Evolutionary conservation across 139 green algal species (phyloP).

Genomic region (Tetraselmis chui): DNA sequence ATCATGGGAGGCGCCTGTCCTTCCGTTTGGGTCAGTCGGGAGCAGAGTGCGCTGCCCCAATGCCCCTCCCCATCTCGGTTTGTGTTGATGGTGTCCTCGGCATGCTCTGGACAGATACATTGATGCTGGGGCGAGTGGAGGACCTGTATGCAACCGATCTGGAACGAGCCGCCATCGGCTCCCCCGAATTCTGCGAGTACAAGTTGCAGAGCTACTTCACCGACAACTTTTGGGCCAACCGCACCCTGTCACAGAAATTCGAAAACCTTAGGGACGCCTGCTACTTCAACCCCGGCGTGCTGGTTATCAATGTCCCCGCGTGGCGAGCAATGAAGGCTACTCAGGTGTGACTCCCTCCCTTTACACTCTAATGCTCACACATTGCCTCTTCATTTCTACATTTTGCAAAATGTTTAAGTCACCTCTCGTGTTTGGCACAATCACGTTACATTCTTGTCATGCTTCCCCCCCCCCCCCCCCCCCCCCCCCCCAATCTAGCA

Average conservation of each 20-base stretch:
- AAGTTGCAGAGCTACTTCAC: constrained; percentile 3
- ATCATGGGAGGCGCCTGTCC: too few species aligned
- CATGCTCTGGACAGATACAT: not conserved
- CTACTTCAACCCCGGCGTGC: constrained; percentile 4
- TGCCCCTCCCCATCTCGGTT: too few species aligned
- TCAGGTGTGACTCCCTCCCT: not conserved
- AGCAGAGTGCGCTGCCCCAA: too few species aligned
- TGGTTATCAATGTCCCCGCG: not conserved
- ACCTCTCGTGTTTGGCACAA: not conserved
- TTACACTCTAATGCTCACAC: not conserved
- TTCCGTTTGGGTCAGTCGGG: not conserved
- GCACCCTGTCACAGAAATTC: not conserved
- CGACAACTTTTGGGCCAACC: not conserved
- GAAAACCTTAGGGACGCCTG: not conserved
- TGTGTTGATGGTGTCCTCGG: not conserved
- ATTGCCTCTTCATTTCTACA: too few species aligned
- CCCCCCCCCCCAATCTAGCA: too few species aligned
- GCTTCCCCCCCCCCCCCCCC: not conserved
- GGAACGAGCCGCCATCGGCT: not conserved
- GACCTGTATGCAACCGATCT: not conserved
- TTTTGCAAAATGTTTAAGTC: too few species aligned
- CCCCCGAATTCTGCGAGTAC: constrained; percentile 4
- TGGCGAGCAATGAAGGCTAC: not conserved
- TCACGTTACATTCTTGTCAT: too few species aligned
- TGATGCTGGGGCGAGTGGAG: not conserved